Evolutionary conservation across 73 alveolate species (phyloP), one percentile per base, ranked within the genome.

Genomic region (Tetrahymena elliotti): DNA sequence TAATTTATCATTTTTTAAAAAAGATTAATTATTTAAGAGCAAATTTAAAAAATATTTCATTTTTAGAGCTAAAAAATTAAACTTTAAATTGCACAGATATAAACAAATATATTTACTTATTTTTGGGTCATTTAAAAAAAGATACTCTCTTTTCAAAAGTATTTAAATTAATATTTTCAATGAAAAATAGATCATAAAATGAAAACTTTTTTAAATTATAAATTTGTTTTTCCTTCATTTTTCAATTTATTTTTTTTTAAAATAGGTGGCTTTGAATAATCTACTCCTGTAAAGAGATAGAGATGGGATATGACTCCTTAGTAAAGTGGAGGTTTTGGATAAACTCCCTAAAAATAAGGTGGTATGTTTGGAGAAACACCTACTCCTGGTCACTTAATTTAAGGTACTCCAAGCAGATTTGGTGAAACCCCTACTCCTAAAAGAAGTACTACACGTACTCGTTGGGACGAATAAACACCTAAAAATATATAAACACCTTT

Each of bases 381-480:
- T 10, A 94, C 96, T 16, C 96, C 96, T 33, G 96, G 96, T 35
- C 95, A 94, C 36, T 39, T 84, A 93, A 94, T 38, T 9, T 38
- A 53, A 11, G 96, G 93, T 20, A 94, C 96, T 13, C 96, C 96
- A 35, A 47, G 52, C 40, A 94, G 93, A 84, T 94, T 68, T 52
- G 95, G 96, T 84, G 96, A 94, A 88, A 94, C 96, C 31, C 96
- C 96, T 10, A 94, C 96, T 92, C 96, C 96, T 18, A 53, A 41
- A 52, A 93, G 96, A 84, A 84, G 95, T 27, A 83, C 92, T 2
- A 94, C 93, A 20, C 93, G 93, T 82, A 94, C 96, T 52, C 47
- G 95, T 53, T 94, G 96, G 96, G 96, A 92, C 35, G 95, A 88
- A 41, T 35, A 92, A 36, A 94, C 96, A 33, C 96, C 96, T 3